Evolutionary conservation across 192 early-diverging fungal species (phyloP).

Genomic region (Spizellomyces punctatus): DNA sequence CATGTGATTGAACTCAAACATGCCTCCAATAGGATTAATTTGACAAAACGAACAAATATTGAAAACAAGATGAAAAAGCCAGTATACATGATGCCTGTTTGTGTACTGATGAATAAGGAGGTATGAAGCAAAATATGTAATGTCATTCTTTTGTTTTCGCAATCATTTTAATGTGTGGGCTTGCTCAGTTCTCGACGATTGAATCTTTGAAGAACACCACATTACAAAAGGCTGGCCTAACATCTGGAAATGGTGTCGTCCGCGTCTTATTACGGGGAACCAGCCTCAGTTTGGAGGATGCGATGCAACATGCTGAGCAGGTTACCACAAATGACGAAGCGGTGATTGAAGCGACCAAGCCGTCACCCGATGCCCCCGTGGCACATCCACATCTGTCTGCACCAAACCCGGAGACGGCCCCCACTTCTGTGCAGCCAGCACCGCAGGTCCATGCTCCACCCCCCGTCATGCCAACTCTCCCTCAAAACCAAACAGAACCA

Average conservation of each 20-base stretch:
- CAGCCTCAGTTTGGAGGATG: slow-evolving; percentile 50
- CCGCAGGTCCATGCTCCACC: not conserved
- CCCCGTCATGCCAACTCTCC: not conserved
- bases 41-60: slow-evolving; percentile 54
- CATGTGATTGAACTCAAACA: too few relatives aligned
- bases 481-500: not conserved
- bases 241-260: slow-evolving; percentile 68
- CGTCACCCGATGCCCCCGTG: not conserved
- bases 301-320: slow-evolving; percentile 45
- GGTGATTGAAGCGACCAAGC: not conserved
- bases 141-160: too few relatives aligned
- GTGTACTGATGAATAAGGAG: slow-evolving; percentile 68
- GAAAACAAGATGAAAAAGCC: slow-evolving; percentile 36
- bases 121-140: slow-evolving; percentile 27
- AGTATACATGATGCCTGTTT: slow-evolving; percentile 63
- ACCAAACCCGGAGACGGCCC: not conserved
- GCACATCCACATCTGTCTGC: not conserved
- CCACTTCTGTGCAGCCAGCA: not conserved
- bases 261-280: slow-evolving; percentile 68
- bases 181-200: slow-evolving; percentile 57
- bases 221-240: slow-evolving; percentile 68
- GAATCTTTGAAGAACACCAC: slow-evolving; percentile 66
- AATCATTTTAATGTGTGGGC: too few relatives aligned
- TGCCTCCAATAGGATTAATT: slow-evolving; percentile 47
- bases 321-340: not conserved